Evolutionary conservation across 2,329 filamentous ascomycete genomes (phyloP), one percentile per base, ranked within the genome.

Genomic region (Camptophora hylomeconis): DNA sequence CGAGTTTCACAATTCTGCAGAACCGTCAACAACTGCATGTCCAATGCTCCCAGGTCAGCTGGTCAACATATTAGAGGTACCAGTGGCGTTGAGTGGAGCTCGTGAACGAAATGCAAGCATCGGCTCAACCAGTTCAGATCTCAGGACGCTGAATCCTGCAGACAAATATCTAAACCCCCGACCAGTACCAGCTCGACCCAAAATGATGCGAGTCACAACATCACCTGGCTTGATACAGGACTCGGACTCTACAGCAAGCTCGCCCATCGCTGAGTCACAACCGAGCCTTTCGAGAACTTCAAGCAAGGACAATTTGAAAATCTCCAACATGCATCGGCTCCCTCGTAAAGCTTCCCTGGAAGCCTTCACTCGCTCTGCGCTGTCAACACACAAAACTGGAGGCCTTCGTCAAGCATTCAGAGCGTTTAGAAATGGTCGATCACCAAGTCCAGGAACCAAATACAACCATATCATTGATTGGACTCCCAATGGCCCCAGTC

Each of bases 21-120:
- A 79, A 44, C 77, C 80, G 11, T 75, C 69, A 7, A 93, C 86
- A 2, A 84, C 72, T 2, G 58, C 69, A 23, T 95, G 87, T 48
- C 84, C 87, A 19, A 74, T 87, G 39, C 67, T 94, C 15, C 87
- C 87, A 3, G 87, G 87, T 9, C 87, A 94, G 53, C 69, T 69
- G 2, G 72, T 94, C 49, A 94, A 95, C 56, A 71, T 83, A 9
- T 61, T 95, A 32, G 74, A 80, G 31, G 72, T 95, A 7, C 87
- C 87, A 9, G 60, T 72, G 18, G 78, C 92, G 51, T 46, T 63
- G 20, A 66, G 54, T 26, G 53, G 49, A 9, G 38, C 36, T 38
- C 64, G 72, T 35, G 56, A 64, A 35, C 69, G 77, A 37, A 79
- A 75, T 45, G 71, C 65, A 32, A 84, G 78, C 4, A 60, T 72